These are phyloP conservation scores for Solanum peruvianum DNA, from an alignment of 257 asterid species.

Conservation along the genomic window DNA sequence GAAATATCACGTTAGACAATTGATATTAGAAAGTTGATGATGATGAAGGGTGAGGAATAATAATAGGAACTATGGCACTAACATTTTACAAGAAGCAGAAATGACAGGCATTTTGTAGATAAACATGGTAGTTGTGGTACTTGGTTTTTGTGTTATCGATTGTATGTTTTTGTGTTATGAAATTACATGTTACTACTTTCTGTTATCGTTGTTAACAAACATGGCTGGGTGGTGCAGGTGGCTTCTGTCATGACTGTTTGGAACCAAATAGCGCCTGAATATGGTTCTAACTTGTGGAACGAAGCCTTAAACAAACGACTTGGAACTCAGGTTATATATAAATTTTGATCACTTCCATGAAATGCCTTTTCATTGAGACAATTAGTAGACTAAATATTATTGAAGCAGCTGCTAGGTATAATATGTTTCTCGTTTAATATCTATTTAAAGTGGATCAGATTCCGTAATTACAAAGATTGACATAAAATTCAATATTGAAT, in stretches of 20 bases:
- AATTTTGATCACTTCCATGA: not conserved
- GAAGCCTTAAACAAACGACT: constrained; percentile 93
- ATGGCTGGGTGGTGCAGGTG: constrained; percentile 37
- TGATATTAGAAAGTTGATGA: not conserved
- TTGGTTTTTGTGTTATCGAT: not conserved
- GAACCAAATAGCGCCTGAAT: constrained; percentile 69
- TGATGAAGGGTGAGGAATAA: not conserved
- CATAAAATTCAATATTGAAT: not conserved
- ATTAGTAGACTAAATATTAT: not conserved
- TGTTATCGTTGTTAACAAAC: not conserved
- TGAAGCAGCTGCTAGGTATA: not conserved
- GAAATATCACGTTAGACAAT: not conserved
- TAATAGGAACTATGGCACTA: not conserved
- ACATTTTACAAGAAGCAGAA: not conserved
- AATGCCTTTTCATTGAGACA: not conserved
- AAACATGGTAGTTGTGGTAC: not conserved
- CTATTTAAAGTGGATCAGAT: not conserved
- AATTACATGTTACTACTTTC: not conserved
- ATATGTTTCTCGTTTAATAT: not conserved
- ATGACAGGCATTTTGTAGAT: not conserved
- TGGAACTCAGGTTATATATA: constrained; percentile 62
- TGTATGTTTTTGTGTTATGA: not conserved
- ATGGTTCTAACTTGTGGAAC: constrained; percentile 82
- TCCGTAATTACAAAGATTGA: not conserved
- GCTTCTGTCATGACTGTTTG: constrained; percentile 89